Percentiles rank a stretch among this genome's conserved stretches.
Evolutionary conservation across 352 stramenopile genomes (phyloP).

Genomic region (Thraustochytrium sp.): DNA sequence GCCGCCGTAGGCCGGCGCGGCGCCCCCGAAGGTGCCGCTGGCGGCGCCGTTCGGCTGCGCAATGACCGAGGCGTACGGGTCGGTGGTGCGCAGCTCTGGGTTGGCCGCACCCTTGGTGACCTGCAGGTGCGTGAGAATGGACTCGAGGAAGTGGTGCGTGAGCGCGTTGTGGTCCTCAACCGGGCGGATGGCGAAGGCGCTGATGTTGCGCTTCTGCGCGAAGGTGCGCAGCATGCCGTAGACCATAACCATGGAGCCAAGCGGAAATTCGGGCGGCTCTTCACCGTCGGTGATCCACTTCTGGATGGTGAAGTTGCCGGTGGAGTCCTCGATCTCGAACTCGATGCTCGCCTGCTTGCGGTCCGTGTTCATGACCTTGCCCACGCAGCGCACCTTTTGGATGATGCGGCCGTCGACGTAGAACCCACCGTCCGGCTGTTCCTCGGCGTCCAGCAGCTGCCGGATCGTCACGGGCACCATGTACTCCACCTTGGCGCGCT

Average conservation of each 20-base stretch:
- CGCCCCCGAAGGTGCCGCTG: neutral
- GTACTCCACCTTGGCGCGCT: constrained; percentile 61
- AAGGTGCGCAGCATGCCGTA: constrained; percentile 85
- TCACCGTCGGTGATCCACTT: constrained; percentile 80
- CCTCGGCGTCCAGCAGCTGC: constrained; percentile 64
- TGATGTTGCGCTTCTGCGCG: constrained; percentile 73
- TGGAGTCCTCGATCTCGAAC: constrained; percentile 88
- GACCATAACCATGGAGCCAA: constrained; percentile 78
- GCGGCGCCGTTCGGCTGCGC: neutral
- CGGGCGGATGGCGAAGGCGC: constrained; percentile 72
- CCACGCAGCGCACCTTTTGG: constrained; percentile 77
- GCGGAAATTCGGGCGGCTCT: constrained; percentile 50
- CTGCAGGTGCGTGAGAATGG: constrained; percentile 82
- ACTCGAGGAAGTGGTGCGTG: constrained; percentile 89
- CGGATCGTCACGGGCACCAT: constrained; percentile 82
- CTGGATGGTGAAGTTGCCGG: constrained; percentile 78
- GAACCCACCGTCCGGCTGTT: constrained; percentile 62
- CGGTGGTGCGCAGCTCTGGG: neutral
- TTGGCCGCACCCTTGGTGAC: constrained; percentile 57
- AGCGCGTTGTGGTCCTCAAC: constrained; percentile 85
- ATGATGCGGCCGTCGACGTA: constrained; percentile 79
- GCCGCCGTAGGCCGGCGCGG: neutral
- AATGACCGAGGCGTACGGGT: neutral
- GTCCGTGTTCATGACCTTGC: constrained; percentile 66
- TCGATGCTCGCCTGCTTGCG: constrained; percentile 79